Evolutionary conservation across 768 basidiomycete genomes (phyloP), one percentile per base, ranked within the genome.

Genomic region (Suillus plorans): DNA sequence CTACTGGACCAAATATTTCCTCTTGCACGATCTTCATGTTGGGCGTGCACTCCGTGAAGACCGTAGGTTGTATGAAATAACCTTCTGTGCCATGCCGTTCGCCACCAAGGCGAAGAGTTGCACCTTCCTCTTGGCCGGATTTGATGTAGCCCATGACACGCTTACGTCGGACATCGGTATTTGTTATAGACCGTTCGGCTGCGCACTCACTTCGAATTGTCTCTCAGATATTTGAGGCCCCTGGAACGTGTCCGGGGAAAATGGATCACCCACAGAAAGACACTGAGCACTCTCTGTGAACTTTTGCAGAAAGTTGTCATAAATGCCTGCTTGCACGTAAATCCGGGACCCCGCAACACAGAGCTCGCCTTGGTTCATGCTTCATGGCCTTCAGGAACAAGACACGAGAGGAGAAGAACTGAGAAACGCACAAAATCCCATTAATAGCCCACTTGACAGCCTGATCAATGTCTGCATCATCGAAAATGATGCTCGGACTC

Each of bases 121-220:
- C 93, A 36, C 93, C 94, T 25, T 87, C 83, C 20, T 82, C 73
- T 72, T 86, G 89, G 2, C 93, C 94, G 6, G 86, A 84, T 36
- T 91, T 72, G 74, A 96, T 93, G 79, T 93, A 94, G 12, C 74
- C 77, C 84, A 92, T 86, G 66, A 95, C 84, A 61, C 89, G 88
- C 89, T 91, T 91, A 72, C 91, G 92, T 76, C 95, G 94, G 34
- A 77, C 76, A 91, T 92, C 39, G 92, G 93, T 37, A 93, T 86
- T 90, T 93, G 66, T 5, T 36, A n/a, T 39, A 64, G 50, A 42
- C 50, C 59, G 66, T 22, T 47, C 36, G 20, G 7, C 42, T 55
- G 25, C n/a, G 5, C 10, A 78, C 86, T 66, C 57, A 90, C 90
- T 67, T 91, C 84, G 71, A 81, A 92, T 72, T 94, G 93, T 50